phyloP scores from a whole-genome alignment of 2,329 filamentous ascomycete species.

The Cryphonectria naterciae region DNA sequence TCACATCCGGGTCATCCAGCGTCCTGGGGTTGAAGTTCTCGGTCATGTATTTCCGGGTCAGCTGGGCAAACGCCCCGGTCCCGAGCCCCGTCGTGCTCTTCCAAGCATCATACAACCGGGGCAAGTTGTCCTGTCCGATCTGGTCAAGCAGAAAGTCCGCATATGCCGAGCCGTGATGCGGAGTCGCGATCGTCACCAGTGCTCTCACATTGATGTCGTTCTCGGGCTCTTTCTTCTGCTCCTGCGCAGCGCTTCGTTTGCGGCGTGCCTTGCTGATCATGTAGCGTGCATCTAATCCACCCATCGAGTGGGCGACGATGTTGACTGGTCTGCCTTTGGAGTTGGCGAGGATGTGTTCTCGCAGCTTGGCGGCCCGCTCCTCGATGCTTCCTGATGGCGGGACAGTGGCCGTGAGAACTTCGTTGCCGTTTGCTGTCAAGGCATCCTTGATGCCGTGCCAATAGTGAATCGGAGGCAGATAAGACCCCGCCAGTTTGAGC shows the following conservation, averaged over 20 bases:
- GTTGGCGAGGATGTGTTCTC: slow-evolving; percentile 53
- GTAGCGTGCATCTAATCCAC: slow-evolving; percentile 66
- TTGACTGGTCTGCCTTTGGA: slow-evolving; percentile 66
- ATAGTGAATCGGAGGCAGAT: slow-evolving; percentile 62
- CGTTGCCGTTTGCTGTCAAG: slow-evolving; percentile 54
- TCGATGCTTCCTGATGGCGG: slow-evolving; percentile 65
- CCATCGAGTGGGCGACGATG: slow-evolving; percentile 74
- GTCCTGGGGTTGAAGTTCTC: slow-evolving; percentile 63
- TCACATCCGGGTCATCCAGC: slow-evolving; percentile 55
- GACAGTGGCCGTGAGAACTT: slow-evolving; percentile 64
- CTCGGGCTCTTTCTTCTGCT: slow-evolving; percentile 7
- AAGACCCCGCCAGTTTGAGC: slow-evolving; percentile 51
- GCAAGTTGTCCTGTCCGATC: slow-evolving; percentile 54
- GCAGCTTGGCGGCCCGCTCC: slow-evolving; percentile 62
- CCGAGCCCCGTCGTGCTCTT: slow-evolving; percentile 56
- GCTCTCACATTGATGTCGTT: slow-evolving; percentile 51
- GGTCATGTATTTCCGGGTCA: slow-evolving; percentile 62
- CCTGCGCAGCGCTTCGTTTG: slow-evolving; percentile 20
- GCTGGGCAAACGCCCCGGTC: slow-evolving; percentile 63
- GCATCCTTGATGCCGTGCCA: slow-evolving; percentile 68
- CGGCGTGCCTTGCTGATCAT: slow-evolving; percentile 64
- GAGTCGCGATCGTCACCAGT: slow-evolving; percentile 59
- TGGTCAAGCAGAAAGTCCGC: slow-evolving; percentile 57
- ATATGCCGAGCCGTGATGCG: slow-evolving; percentile 59
- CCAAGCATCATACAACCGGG: slow-evolving; percentile 57